Evolutionary conservation across 140 eudicot genomes (phyloP), one percentile per base, ranked within the genome.

Genomic region (Ambrosia hybrid): DNA sequence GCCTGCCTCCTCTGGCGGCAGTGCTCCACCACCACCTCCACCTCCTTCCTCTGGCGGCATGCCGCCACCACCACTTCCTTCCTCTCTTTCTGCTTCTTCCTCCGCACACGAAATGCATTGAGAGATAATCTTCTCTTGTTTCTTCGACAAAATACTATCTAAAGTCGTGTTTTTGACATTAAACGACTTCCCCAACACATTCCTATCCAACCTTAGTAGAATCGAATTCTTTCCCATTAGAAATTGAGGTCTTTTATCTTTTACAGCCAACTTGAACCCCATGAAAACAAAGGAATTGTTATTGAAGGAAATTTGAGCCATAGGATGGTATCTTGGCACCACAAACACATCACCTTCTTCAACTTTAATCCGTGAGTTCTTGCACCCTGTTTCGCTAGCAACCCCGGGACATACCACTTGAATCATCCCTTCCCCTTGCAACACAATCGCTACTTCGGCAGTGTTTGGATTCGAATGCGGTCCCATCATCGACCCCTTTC

Each of bases 401-500:
- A 70, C 37, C 11, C 81, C 74, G 0, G 96, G 78, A 75, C 96
- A 89, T 26, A 89, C 91, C 65, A 85, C 85, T 34, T 77, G 78
- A 61, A 89, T 67, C 88, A 89, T 83, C 17, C 95, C 96, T 39
- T 45, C 73, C 43, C 98, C 98, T 51, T 80, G 79, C 70, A 83
- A n/a, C 16, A 83, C 96, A 10, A 89, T 69, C 13, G 78, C 87
- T 38, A 89, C 67, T 73, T 92, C 95, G 0, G 76, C 79, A 11
- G 85, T 88, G 67, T 14, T 73, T 6, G 92, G 95, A 68, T 92
- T 89, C 92, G 90, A 89, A 39, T 89, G 95, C 0, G 98, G 98
- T 37, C 91, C 98, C 96, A 86, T 80, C 95, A 89, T 89, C 14
- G 84, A 78, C 55, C 96, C 96, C 98, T 92, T 62, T 68, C 21